Percentiles rank a stretch among this genome's conserved stretches.
Conservation (phyloP, 2,329 filamentous ascomycete genomes). For the Arthrobotrys conoides region DNA sequence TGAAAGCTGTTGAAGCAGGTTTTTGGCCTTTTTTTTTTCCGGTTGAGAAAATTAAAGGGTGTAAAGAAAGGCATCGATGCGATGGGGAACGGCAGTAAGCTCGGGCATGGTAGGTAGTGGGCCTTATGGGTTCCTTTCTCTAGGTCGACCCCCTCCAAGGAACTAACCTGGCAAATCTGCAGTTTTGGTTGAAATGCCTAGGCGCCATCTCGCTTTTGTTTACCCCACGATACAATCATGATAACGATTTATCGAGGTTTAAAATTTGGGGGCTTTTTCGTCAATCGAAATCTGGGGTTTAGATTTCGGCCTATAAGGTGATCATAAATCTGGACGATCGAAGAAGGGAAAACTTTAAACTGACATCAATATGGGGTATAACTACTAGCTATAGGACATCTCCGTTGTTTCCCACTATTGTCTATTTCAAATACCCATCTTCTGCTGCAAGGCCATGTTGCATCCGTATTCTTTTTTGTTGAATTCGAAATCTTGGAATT, state of each 20-base stretch:
- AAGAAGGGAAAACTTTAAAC: constrained; percentile 11
- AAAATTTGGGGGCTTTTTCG: background rate
- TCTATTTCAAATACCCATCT: background rate
- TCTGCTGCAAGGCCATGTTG: background rate
- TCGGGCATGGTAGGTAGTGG: constrained; percentile 13
- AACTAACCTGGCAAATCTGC: background rate
- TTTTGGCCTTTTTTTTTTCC: background rate
- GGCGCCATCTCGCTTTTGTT: background rate
- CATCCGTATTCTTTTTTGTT: constrained; percentile 2
- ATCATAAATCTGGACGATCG: constrained; percentile 13
- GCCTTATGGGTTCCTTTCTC: constrained; percentile 1
- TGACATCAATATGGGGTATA: constrained; percentile 12
- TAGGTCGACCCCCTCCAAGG: background rate
- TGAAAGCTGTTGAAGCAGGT: constrained; percentile 26
- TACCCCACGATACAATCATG: constrained; percentile 52
- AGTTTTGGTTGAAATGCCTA: background rate
- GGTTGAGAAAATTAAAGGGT: background rate
- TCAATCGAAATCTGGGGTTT: constrained; percentile 24
- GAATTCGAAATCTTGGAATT: constrained; percentile 27
- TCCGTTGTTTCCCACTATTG: constrained; percentile 16
- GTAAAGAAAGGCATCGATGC: constrained; percentile 23
- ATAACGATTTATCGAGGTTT: constrained; percentile 9
- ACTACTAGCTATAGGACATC: constrained; percentile 4
- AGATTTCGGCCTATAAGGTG: constrained; percentile 8
- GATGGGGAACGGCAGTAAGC: constrained; percentile 7